Conservation (phyloP, 2,329 filamentous ascomycete species). For the Phaeophleospora eucalypticola region DNA sequence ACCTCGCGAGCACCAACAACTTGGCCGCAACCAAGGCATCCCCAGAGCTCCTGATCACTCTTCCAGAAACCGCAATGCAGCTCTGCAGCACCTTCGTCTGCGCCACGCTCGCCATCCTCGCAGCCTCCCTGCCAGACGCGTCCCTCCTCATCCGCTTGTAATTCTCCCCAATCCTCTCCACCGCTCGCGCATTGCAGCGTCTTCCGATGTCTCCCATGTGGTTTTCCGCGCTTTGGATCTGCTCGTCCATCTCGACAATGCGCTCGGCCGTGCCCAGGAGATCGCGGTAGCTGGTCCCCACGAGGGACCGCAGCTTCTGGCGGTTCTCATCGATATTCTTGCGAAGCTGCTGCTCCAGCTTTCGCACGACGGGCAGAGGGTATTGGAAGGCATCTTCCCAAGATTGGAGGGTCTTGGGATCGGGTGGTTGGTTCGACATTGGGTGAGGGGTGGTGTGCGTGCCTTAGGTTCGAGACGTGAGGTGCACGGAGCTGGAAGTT, state of each 20-base stretch:
- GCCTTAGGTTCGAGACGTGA: background rate
- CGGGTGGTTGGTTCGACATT: slow-evolving; percentile 44
- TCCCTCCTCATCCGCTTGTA: slow-evolving; percentile 28
- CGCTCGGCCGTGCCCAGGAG: slow-evolving; percentile 86
- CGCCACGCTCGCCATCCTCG: slow-evolving; percentile 12
- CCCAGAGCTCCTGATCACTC: slow-evolving; percentile 49
- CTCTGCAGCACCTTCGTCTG: slow-evolving; percentile 49
- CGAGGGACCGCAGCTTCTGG: slow-evolving; percentile 62
- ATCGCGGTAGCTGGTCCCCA: slow-evolving; percentile 74
- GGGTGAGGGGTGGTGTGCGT: background rate
- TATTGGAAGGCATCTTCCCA: slow-evolving; percentile 68
- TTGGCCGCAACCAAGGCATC: slow-evolving; percentile 58
- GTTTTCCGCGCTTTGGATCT: slow-evolving; percentile 70
- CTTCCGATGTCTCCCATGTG: slow-evolving; percentile 69
- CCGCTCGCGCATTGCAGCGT: slow-evolving; percentile 67
- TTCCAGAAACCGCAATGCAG: slow-evolving; percentile 51
- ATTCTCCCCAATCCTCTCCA: slow-evolving; percentile 60
- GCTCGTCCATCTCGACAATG: slow-evolving; percentile 82
- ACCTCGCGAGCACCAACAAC: slow-evolving; percentile 65
- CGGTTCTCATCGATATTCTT: slow-evolving; percentile 59
- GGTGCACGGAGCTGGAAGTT: background rate
- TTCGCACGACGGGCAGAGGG: slow-evolving; percentile 58
- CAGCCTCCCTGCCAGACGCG: slow-evolving; percentile 8
- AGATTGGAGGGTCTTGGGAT: slow-evolving; percentile 53
- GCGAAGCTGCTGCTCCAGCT: slow-evolving; percentile 61